A percentile compares a stretch with the other conserved stretches of the same genome.
phyloP scores from a whole-genome alignment of 2,329 filamentous ascomycete genomes.

The Dothideomycetidae sp. region DNA sequence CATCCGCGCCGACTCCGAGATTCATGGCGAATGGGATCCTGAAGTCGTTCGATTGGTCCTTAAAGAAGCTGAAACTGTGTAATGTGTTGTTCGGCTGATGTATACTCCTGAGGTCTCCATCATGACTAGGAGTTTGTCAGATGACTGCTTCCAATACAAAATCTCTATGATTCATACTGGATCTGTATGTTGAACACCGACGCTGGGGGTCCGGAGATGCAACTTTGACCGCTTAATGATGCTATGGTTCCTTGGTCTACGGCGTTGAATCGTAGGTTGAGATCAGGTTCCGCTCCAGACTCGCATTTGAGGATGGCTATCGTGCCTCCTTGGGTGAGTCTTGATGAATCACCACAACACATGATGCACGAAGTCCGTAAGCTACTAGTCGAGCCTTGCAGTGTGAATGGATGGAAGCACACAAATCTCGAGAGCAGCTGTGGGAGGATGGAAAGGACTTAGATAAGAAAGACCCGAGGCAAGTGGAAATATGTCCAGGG shows the following conservation, averaged over 20 bases:
- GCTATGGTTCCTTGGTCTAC: conserved; percentile 1
- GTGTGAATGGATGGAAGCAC: too few species aligned
- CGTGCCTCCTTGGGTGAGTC: conserved; percentile 4
- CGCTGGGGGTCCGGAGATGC: neutral
- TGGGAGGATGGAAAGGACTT: too few species aligned
- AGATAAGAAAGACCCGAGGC: too few species aligned
- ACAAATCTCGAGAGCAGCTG: too few species aligned
- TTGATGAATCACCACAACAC: conserved; percentile 4
- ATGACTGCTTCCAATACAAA: neutral
- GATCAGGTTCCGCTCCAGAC: conserved; percentile 3
- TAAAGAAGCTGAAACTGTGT: conserved; percentile 4
- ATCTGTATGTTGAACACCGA: conserved; percentile 5
- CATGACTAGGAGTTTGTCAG: conserved; percentile 1
- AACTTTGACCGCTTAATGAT: conserved; percentile 3
- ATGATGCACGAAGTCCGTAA: neutral
- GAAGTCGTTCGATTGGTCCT: neutral
- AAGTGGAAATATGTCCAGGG: too few species aligned
- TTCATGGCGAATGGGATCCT: conserved; percentile 2
- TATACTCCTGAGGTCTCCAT: conserved; percentile 5
- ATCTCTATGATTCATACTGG: neutral
- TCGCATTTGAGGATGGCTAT: conserved; percentile 7
- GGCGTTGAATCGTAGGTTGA: conserved; percentile 9
- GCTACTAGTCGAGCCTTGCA: too few species aligned
- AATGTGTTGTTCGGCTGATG: neutral
- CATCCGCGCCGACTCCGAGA: conserved; percentile 8